phyloP scores from a whole-genome alignment of 495 filamentous ascomycete species.

The Chaetomium cochliodes region DNA sequence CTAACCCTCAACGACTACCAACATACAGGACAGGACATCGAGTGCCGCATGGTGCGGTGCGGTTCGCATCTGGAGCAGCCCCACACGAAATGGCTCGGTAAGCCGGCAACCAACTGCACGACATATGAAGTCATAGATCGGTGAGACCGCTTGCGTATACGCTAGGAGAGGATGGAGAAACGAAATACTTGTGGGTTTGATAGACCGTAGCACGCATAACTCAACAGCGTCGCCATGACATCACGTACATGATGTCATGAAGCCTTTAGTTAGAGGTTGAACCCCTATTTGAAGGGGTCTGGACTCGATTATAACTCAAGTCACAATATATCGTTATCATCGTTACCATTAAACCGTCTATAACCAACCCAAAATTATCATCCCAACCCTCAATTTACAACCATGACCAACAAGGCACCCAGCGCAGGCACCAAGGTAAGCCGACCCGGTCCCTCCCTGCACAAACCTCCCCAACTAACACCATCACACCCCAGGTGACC shows the following conservation, averaged over 20 bases:
- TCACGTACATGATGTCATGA: constrained; percentile 18
- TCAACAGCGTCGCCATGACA: constrained; percentile 19
- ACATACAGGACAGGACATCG: neutral
- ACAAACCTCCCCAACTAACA: neutral
- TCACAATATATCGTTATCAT: neutral
- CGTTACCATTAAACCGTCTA: neutral
- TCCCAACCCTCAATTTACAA: neutral
- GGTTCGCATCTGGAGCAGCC: neutral
- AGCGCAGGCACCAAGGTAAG: constrained; percentile 26
- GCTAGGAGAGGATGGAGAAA: neutral
- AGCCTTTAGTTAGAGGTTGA: neutral
- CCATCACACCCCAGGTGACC: constrained; percentile 14
- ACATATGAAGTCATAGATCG: constrained; percentile 15
- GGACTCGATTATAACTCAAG: neutral
- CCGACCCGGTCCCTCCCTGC: neutral
- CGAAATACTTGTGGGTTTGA: too few relatives aligned
- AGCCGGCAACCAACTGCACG: neutral
- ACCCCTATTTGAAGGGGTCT: constrained; percentile 1
- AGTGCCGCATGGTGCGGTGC: neutral
- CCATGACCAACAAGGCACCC: constrained; percentile 21
- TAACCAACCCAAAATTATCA: neutral
- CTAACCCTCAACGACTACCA: too few relatives aligned
- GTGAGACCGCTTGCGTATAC: neutral
- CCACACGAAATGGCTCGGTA: neutral
- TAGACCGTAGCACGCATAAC: neutral